These are phyloP conservation scores for Hypoxylon sp. DNA, from an alignment of 2,329 filamentous ascomycete species.

Conservation along the genomic window DNA sequence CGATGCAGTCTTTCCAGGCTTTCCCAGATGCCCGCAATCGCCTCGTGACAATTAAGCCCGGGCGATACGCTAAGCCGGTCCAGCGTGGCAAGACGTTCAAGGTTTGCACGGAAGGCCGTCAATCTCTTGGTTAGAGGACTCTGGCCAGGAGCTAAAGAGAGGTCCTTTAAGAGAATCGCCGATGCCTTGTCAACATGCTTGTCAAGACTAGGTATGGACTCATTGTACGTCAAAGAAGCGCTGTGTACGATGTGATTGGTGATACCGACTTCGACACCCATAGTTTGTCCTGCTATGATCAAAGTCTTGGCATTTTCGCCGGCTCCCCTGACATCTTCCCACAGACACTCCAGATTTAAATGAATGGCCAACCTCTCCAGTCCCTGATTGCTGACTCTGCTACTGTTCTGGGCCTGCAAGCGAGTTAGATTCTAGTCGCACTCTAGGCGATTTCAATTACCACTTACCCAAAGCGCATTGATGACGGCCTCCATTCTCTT, in stretches of 20 bases:
- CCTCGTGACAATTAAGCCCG: conserved; percentile 82
- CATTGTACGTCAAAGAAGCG: conserved; percentile 74
- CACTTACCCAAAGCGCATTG: conserved; percentile 64
- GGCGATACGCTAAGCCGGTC: conserved; percentile 80
- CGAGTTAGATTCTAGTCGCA: conserved; percentile 41
- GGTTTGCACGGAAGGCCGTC: conserved; percentile 78
- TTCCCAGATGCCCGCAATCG: conserved; percentile 79
- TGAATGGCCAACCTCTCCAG: conserved; percentile 79
- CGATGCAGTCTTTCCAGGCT: conserved; percentile 78
- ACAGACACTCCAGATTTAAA: conserved; percentile 75
- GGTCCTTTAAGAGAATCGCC: conserved; percentile 75
- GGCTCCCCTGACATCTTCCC: conserved; percentile 67
- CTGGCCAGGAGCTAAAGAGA: conserved; percentile 72
- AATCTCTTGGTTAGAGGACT: conserved; percentile 79
- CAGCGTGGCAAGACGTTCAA: conserved; percentile 76
- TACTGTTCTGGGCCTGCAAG: conserved; percentile 61
- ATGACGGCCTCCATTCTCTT: conserved; percentile 69
- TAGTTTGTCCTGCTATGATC: conserved; percentile 73
- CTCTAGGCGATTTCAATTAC: conserved; percentile 52
- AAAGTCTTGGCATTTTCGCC: conserved; percentile 68
- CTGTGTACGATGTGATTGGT: conserved; percentile 73
- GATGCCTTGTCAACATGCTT: conserved; percentile 74
- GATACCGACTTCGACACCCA: conserved; percentile 74
- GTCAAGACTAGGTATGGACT: conserved; percentile 70
- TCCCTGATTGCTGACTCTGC: conserved; percentile 80